A percentile compares a stretch with the other conserved stretches of the same genome.
Evolutionary conservation across 2,329 filamentous ascomycete species (phyloP).

Genomic region (Cucurbitaria berberidis): DNA sequence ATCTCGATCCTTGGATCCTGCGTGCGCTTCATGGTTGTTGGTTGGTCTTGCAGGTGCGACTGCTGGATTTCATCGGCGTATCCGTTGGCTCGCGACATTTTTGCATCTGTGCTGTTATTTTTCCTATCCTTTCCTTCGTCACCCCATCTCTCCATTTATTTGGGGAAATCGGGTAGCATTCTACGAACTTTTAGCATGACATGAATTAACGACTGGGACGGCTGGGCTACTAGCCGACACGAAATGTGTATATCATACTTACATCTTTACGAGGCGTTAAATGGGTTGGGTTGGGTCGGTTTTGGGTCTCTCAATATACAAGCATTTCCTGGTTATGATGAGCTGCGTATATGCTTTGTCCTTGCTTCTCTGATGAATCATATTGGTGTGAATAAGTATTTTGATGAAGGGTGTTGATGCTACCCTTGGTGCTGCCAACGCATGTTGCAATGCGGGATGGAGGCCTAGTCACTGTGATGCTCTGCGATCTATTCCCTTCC

Average conservation of each 20-base stretch:
- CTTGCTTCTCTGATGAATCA: no score
- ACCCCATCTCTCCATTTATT: background rate
- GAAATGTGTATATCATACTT: slow-evolving; percentile 18
- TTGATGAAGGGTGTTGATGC: no score
- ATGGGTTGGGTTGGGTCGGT: background rate
- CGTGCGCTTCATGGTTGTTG: background rate
- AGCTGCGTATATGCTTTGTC: background rate
- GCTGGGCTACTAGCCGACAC: slow-evolving; percentile 2
- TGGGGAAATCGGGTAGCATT: background rate
- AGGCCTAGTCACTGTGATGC: no score
- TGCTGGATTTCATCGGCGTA: background rate
- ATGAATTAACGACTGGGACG: slow-evolving; percentile 17
- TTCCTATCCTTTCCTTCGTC: background rate
- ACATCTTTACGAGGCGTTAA: slow-evolving; percentile 4
- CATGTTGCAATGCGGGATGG: no score
- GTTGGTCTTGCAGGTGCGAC: background rate
- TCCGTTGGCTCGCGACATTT: background rate
- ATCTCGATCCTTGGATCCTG: background rate
- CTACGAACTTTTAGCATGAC: background rate
- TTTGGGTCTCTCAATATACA: background rate
- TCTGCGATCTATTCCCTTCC: no score
- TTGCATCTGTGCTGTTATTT: background rate
- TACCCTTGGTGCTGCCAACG: no score
- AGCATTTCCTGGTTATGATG: background rate
- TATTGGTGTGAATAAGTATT: no score